phyloP scores from a whole-genome alignment of 2,329 filamentous ascomycete genomes.

The Aureobasidium sp. region DNA sequence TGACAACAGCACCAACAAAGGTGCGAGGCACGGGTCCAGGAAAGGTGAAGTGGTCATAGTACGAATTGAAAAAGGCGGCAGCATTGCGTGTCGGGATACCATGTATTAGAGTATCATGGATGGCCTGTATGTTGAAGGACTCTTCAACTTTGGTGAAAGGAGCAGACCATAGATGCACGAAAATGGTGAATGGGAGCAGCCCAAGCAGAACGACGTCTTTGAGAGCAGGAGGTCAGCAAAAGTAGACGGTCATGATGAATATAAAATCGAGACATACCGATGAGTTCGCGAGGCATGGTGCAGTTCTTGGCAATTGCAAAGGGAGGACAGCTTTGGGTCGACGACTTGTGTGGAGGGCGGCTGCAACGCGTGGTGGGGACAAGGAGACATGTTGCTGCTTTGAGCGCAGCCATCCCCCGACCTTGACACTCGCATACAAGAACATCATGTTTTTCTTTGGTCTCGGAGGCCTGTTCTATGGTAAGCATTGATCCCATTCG shows the following conservation, averaged over 20 bases:
- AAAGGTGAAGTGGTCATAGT: constrained; percentile 88
- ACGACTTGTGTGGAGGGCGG: neutral
- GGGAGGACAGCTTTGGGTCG: neutral
- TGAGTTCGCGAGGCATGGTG: neutral
- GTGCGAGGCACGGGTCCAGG: constrained; percentile 87
- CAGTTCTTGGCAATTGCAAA: neutral
- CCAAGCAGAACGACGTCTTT: neutral
- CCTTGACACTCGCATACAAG: neutral
- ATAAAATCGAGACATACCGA: neutral
- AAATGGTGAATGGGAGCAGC: constrained; percentile 21
- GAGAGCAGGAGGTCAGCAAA: neutral
- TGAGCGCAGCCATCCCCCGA: neutral
- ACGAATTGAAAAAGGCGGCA: constrained; percentile 33
- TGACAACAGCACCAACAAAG: constrained; percentile 72
- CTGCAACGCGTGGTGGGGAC: neutral
- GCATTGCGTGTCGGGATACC: constrained; percentile 46
- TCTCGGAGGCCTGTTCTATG: constrained; percentile 66
- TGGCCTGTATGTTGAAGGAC: constrained; percentile 93
- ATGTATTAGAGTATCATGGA: constrained; percentile 80
- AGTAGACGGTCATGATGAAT: neutral
- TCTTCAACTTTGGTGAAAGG: constrained; percentile 98
- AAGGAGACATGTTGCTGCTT: constrained; percentile 1
- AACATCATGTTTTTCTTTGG: constrained; percentile 63
- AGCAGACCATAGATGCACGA: constrained; percentile 39
- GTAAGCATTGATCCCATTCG: constrained; percentile 34